Percentiles rank a stretch among this genome's conserved stretches.
Evolutionary conservation across 805 yeast species (phyloP).

Genomic region (Limtongia smithiae): DNA sequence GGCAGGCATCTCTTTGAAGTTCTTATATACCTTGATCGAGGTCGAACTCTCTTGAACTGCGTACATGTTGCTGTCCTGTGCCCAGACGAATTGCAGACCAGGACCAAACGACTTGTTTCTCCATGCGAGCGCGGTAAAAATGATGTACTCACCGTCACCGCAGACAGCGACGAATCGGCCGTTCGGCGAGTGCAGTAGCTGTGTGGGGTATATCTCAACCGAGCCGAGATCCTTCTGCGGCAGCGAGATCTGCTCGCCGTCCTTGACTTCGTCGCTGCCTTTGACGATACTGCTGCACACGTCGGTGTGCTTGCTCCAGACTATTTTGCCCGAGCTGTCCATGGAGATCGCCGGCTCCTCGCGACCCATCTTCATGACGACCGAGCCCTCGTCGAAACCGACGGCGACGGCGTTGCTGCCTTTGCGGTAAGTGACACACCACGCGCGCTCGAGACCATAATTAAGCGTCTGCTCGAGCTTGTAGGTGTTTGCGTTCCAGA

Average conservation of each 20-base stretch:
- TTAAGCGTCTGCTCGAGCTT: slow-evolving; percentile 88
- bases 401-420: slow-evolving; percentile 77
- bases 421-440: slow-evolving; percentile 83
- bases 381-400: slow-evolving; percentile 93
- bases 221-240: slow-evolving; percentile 90
- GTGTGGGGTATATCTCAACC: slow-evolving; percentile 87
- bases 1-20: slow-evolving; percentile 73
- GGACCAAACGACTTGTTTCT: slow-evolving; percentile 90
- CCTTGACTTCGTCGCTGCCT: slow-evolving; percentile 51
- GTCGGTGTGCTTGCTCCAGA: slow-evolving; percentile 89
- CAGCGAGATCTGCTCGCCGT: slow-evolving; percentile 75
- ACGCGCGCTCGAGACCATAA: slow-evolving; percentile 89
- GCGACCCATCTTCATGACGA: slow-evolving; percentile 83
- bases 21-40: slow-evolving; percentile 67
- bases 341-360: slow-evolving; percentile 91
- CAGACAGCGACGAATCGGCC: slow-evolving; percentile 96
- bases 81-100: slow-evolving; percentile 92
- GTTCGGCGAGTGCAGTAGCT: slow-evolving; percentile 87
- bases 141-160: slow-evolving; percentile 96
- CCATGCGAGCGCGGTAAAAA: slow-evolving; percentile 97
- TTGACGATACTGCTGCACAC: slow-evolving; percentile 73
- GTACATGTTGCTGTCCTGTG: slow-evolving; percentile 79
- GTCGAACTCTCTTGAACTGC: slow-evolving; percentile 74
- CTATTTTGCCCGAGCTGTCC: slow-evolving; percentile 88
- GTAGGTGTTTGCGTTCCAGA: slow-evolving; percentile 94